These are phyloP conservation scores for Plectosphaerella sp. DNA, from an alignment of 2,329 filamentous ascomycete species.

Conservation along the genomic window DNA sequence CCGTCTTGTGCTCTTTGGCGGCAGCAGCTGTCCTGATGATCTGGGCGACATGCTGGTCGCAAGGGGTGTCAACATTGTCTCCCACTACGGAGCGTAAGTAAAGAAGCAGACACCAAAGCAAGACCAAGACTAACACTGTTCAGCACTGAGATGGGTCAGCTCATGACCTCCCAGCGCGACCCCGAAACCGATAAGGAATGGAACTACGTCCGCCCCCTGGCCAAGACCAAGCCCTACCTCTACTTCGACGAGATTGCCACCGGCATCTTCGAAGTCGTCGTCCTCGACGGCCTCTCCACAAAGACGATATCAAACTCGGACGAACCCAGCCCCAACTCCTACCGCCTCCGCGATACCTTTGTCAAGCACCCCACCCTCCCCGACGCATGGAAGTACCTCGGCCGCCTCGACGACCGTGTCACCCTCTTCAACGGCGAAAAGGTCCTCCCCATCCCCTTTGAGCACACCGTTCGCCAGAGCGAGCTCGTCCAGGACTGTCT, in stretches of 20 bases:
- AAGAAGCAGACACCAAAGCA: slow-evolving; percentile 1
- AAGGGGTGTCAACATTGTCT: slow-evolving; percentile 43
- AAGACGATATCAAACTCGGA: slow-evolving; percentile 33
- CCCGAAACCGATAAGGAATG: slow-evolving; percentile 43
- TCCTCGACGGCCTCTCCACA: slow-evolving; percentile 30
- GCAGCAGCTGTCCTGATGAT: slow-evolving; percentile 48
- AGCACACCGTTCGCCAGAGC: slow-evolving; percentile 49
- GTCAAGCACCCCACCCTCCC: slow-evolving; percentile 33
- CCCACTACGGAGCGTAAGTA: slow-evolving; percentile 44
- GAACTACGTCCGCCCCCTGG: slow-evolving; percentile 46
- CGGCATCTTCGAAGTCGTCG: slow-evolving; percentile 29
- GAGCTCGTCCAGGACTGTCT: slow-evolving; percentile 50
- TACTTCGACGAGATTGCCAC: slow-evolving; percentile 24
- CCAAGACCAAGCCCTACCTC: slow-evolving; percentile 34
- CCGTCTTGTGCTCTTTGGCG: slow-evolving; percentile 44
- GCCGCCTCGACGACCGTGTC: slow-evolving; percentile 39
- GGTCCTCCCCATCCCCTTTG: slow-evolving; percentile 39
- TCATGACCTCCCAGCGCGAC: slow-evolving; percentile 51
- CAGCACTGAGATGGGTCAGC: slow-evolving; percentile 51
- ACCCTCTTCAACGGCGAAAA: slow-evolving; percentile 44
- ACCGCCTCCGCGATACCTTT: slow-evolving; percentile 39
- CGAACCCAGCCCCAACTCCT: slow-evolving; percentile 35
- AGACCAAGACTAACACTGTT: neutral
- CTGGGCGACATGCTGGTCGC: slow-evolving; percentile 43
- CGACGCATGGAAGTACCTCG: slow-evolving; percentile 39